Evolutionary conservation across 1,284 basidiomycete species (phyloP).

Genomic region (Trametes pubescens): DNA sequence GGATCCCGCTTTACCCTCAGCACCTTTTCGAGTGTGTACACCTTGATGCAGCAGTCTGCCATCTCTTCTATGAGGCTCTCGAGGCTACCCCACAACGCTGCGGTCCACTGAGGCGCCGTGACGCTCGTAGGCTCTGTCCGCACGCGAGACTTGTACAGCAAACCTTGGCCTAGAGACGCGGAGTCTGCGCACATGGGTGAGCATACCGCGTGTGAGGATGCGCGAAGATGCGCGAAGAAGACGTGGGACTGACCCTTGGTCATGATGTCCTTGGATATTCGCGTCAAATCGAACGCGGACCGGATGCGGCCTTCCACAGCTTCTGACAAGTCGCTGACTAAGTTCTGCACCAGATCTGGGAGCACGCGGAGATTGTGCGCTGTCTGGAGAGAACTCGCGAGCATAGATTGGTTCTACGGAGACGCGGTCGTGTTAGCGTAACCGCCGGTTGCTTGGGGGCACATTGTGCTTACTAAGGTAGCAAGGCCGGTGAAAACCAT

Average conservation of each 20-base stretch:
- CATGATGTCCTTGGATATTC: conserved; percentile 84
- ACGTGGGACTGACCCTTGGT: conserved; percentile 66
- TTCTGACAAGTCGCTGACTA: conserved; percentile 84
- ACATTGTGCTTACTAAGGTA: conserved; percentile 61
- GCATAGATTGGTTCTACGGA: conserved; percentile 82
- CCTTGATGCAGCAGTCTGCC: conserved; percentile 91
- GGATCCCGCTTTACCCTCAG: conserved; percentile 88
- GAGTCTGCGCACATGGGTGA: conserved; percentile 45
- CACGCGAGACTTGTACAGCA: conserved; percentile 80
- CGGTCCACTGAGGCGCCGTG: conserved; percentile 84
- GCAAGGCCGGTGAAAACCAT: conserved; percentile 85
- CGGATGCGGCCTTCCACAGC: conserved; percentile 85
- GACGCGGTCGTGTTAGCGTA: background rate
- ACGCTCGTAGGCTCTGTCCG: conserved; percentile 86
- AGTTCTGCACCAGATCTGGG: conserved; percentile 82
- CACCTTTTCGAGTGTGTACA: conserved; percentile 95
- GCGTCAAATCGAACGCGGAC: conserved; percentile 84
- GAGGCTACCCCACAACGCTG: conserved; percentile 84
- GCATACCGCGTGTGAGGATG: background rate
- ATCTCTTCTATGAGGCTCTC: conserved; percentile 90
- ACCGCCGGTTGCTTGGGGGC: conserved; percentile 20
- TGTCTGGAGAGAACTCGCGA: conserved; percentile 93
- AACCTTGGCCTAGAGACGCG: conserved; percentile 49
- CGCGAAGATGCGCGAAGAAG: background rate
- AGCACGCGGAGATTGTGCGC: conserved; percentile 92